Evolutionary conservation across 257 asterid genomes (phyloP).

Genomic region (Orobanche coerulescens): DNA sequence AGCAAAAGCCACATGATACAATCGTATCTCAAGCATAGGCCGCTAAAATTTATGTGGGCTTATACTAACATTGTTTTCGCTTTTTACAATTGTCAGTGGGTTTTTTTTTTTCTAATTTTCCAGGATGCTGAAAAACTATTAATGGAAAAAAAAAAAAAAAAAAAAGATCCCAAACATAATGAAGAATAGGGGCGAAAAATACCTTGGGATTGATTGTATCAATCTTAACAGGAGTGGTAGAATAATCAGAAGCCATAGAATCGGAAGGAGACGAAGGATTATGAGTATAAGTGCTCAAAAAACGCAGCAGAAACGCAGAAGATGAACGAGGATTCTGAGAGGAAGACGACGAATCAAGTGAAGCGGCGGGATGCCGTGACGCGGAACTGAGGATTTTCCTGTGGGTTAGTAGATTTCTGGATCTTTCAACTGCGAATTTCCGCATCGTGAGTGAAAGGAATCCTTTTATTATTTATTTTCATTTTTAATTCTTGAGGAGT

Average conservation of each 20-base stretch:
- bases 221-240: constrained; percentile 32
- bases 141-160: neutral
- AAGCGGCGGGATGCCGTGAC: constrained; percentile 27
- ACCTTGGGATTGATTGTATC: constrained; percentile 37
- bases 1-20: neutral
- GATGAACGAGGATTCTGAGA: constrained; percentile 12
- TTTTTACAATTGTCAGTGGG: too few relatives aligned
- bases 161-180: neutral
- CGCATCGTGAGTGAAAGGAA: constrained; percentile 56
- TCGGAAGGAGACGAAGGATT: constrained; percentile 24
- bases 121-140: too few relatives aligned
- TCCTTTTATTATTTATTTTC: too few relatives aligned
- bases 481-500: too few relatives aligned
- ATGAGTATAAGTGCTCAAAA: constrained; percentile 13
- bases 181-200: neutral
- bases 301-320: constrained; percentile 21
- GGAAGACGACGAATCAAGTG: constrained; percentile 11
- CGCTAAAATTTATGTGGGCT: too few relatives aligned
- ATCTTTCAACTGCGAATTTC: constrained; percentile 47
- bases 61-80: too few relatives aligned
- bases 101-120: too few relatives aligned
- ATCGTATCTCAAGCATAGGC: too few relatives aligned
- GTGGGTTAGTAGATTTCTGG: constrained; percentile 35
- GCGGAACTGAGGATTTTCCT: constrained; percentile 12
- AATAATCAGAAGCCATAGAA: constrained; percentile 32